Evolutionary conservation across 495 filamentous ascomycete genomes (phyloP), one percentile per base, ranked within the genome.

Genomic region (Gamarada debralockiae): DNA sequence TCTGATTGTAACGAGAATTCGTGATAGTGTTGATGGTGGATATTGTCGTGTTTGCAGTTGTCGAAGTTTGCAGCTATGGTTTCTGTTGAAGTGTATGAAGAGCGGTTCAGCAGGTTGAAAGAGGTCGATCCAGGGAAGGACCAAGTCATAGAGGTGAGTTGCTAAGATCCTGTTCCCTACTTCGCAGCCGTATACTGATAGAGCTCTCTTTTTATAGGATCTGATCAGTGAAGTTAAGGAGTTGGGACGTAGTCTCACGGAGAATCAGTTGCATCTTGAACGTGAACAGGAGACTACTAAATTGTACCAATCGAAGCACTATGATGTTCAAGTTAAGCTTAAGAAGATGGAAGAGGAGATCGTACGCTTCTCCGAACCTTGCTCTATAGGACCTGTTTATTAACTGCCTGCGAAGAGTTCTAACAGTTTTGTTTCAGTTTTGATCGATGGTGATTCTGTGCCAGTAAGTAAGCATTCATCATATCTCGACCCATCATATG

Each of bases 201-300:
- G 38, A 6, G 8, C n/a, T 6, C 38, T 41, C 17, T 20, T 62
- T 9, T 67, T 65, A 48, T 62, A 58, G 22, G 65, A 67, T 4
- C 47, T 60, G 45, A 68, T 71, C 43, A 60, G 58, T 39, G 48
- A 64, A 25, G 50, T 68, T 18, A 68, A 71, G 61, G 66, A 53
- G 36, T 65, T 57, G 9, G 62, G 69, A 41, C 7, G 10, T 13
- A 7, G 10, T n/a, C 38, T 41, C 17, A 41, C 38, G 10, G 69
- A 67, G 53, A 70, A 27, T 24, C 20, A 20, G 49, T 40, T 2
- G 59, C 67, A 33, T 52, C 40, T 42, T 69, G 67, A 64, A 71
- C 67, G 41, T 66, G 65, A 39, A 69, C 67, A 65, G 67, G 42
- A 46, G 24, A 46, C 20, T 8, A 23, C 20, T 9, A 29, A 46